phyloP scores from a whole-genome alignment of 352 stramenopile species.

The Saprolegnia parasitica region DNA sequence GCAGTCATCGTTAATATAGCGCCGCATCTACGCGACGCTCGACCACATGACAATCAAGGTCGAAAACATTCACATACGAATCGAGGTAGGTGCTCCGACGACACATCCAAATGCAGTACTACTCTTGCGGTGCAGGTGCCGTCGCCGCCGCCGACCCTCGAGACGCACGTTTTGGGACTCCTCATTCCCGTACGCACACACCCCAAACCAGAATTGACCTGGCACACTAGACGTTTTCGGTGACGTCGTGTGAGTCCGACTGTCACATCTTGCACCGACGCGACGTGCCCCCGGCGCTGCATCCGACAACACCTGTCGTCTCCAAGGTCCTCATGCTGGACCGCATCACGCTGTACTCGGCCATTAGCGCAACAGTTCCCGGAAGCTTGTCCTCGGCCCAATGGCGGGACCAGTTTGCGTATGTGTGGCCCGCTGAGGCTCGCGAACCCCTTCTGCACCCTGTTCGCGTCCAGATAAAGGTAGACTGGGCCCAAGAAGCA shows the following conservation, averaged over 20 bases:
- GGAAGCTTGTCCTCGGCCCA: background rate
- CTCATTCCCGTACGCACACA: conserved; percentile 43
- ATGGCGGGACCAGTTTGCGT: conserved; percentile 8
- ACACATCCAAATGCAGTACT: background rate
- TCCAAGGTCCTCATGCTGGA: conserved; percentile 60
- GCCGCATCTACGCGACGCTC: conserved; percentile 43
- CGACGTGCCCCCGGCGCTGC: conserved; percentile 6
- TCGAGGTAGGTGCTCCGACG: conserved; percentile 41
- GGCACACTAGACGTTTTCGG: conserved; percentile 44
- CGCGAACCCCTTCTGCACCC: conserved; percentile 36
- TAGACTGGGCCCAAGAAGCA: conserved; percentile 41
- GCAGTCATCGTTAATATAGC: conserved; percentile 31
- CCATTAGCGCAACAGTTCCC: background rate
- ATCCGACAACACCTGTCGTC: conserved; percentile 31
- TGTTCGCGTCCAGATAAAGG: conserved; percentile 54
- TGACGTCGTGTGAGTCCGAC: conserved; percentile 48
- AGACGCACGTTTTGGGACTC: conserved; percentile 31
- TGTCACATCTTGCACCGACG: conserved; percentile 58
- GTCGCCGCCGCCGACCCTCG: background rate
- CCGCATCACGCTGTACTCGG: conserved; percentile 32
- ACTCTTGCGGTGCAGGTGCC: background rate
- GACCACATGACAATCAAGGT: conserved; percentile 56
- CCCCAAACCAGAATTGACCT: too few species aligned
- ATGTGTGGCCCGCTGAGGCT: conserved; percentile 3
- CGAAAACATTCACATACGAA: conserved; percentile 58